phyloP scores from a whole-genome alignment of 371 early-diverging fungal genomes.

The Neoconidiobolus thromboides region DNA sequence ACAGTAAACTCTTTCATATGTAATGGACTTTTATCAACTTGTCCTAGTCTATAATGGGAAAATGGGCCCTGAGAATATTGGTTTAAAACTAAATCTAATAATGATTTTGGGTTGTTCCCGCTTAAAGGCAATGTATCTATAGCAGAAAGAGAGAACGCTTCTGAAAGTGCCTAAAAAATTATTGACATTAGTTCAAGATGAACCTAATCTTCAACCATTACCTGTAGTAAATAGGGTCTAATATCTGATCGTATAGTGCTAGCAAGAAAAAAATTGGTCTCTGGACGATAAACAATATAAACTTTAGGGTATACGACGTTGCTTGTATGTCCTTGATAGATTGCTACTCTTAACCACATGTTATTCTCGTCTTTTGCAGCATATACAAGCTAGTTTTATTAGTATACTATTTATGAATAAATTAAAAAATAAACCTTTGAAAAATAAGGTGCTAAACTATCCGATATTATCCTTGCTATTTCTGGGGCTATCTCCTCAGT shows the following conservation, averaged over 20 bases:
- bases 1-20: not conserved
- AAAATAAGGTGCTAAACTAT: not conserved
- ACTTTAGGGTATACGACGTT: not conserved
- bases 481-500: no score
- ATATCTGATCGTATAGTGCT: not conserved
- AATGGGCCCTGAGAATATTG: not conserved
- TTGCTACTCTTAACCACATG: not conserved
- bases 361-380: not conserved
- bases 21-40: not conserved
- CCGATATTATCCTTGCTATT: no score
- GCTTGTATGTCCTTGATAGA: not conserved
- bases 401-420: not conserved
- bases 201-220: not conserved
- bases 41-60: not conserved
- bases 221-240: not conserved
- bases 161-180: not conserved
- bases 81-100: not conserved
- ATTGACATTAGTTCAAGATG: not conserved
- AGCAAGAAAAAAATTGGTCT: not conserved
- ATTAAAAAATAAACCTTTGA: not conserved
- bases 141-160: not conserved
- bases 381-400: not conserved
- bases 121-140: not conserved
- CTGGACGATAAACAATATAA: not conserved
- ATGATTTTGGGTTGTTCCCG: not conserved